Evolutionary conservation across 2,329 filamentous ascomycete species (phyloP), one percentile per base, ranked within the genome.

Genomic region (Pestalotiopsis sp.): DNA sequence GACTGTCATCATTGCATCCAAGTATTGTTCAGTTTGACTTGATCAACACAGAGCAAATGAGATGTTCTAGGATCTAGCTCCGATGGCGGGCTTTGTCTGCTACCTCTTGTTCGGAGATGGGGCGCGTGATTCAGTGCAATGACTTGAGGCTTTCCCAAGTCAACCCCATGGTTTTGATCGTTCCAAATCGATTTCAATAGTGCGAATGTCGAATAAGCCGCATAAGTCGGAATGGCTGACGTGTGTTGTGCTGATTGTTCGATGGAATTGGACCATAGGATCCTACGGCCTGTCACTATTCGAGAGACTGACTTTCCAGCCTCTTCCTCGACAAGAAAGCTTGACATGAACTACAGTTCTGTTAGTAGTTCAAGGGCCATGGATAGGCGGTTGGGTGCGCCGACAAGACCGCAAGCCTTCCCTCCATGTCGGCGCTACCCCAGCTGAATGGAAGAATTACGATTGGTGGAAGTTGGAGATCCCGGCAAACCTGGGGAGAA

Each of bases 391-490:
- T 61, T 36, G 38, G n/a, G 25, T 61, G 59, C 27, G 59, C 59
- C 59, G 59, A 36, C 14, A 20, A 36, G 14, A 59, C 31, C 59
- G 59, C 27, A 25, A 14, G n/a, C 14, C 31, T 36, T 13, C 36
- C 59, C 25, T 27, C 59, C 59, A 23, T 2, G n/a, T 38, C 25
- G 25, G 20, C 27, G 27, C 27, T 61, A 61, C 25, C 31, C 27
- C n/a, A 27, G 25, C 59, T 12, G 17, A 31, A 59, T 14, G 69
- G 69, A 12, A 31, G 27, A 70, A 65, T 62, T 67, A 3, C 58
- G 56, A 70, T 71, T 71, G 70, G 70, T 71, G 70, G 70, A 68
- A 68, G 60, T 20, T 39, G 13, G 67, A 49, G 25, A 25, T 41
- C 49, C 66, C 66, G 39, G 63, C 17, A 17, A 57, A 65, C 12